Base-by-base conservation (phyloP, 768 basidiomycete genomes). In the Amyloporia xantha region DNA sequence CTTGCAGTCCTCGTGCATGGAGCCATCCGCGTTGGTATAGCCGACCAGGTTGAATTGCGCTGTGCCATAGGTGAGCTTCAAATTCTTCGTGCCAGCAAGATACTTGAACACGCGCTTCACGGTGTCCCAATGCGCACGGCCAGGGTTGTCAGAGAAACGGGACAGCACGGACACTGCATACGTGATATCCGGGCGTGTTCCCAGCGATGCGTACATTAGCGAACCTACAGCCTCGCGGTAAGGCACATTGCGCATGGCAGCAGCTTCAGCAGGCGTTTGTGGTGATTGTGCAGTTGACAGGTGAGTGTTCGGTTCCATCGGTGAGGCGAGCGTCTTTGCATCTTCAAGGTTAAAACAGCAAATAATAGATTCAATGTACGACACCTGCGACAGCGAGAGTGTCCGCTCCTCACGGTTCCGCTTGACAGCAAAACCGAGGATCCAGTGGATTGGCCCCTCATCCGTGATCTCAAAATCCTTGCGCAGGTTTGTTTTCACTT, bases 181-280 rank as follows among this genome's bases (percentile, higher is more conserved):
- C 11, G 58, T 23, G 39, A 67, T 63, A 55, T 69, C 68, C 7
- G 65, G 64, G 23, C 64, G 58, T 2, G 61, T 66, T 15, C 54
- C 46, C 3, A 60, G 24, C 2, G 54, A 45, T 0, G 56, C 53
- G 27, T 65, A 68, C 54, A 66, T 62, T 15, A 67, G 60, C 2
- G 59, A 58, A 1, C 64, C 67, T 17, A 67, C 54, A 20, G 56
- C 40, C 12, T 49, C 35, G 5, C 30, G 33, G 47, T 61, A 65
- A 1, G 54, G 53, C 10, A n/a, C n/a, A n/a, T n/a, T n/a, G n/a
- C n/a, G n/a, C n/a, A n/a, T n/a, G n/a, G n/a, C 41, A 1, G n/a
- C 42, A 20, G 43, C 5, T n/a, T 53, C 30, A 24, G 13, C n/a
- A 15, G 30, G 17, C n/a, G 50, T 52, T 4, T 21, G 17, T n/a